phyloP scores from a whole-genome alignment of 1,284 basidiomycete genomes.

The Cystobasidium sp. region DNA sequence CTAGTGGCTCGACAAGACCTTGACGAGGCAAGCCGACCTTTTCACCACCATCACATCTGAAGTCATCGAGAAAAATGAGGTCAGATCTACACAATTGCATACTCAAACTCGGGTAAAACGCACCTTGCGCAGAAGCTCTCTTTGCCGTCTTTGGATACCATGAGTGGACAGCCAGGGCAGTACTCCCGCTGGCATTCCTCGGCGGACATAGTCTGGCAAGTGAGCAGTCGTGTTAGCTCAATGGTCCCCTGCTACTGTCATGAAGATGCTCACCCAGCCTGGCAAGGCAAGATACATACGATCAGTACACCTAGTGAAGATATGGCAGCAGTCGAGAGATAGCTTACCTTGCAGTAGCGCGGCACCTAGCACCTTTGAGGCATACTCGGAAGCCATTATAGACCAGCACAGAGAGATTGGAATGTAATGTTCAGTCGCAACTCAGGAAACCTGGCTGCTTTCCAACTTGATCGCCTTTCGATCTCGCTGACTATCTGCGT shows the following conservation, averaged over 20 bases:
- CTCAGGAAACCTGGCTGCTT: too few species aligned
- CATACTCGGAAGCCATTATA: slow-evolving; percentile 39
- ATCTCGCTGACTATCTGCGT: too few species aligned
- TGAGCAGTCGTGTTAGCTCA: background rate
- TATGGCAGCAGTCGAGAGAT: background rate
- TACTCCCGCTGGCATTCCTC: slow-evolving; percentile 38
- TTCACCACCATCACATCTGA: slow-evolving; percentile 42
- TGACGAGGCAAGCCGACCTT: slow-evolving; percentile 39
- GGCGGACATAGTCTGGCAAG: slow-evolving; percentile 41
- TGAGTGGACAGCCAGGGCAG: slow-evolving; percentile 45
- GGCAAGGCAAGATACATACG: background rate
- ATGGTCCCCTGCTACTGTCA: background rate
- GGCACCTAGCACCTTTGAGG: slow-evolving; percentile 41
- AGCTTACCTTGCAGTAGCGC: slow-evolving; percentile 44
- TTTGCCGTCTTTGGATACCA: slow-evolving; percentile 41
- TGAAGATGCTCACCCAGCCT: slow-evolving; percentile 43
- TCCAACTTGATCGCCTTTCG: too few species aligned
- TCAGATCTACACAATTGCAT: background rate
- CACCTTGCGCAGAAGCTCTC: slow-evolving; percentile 45
- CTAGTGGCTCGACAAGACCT: slow-evolving; percentile 37
- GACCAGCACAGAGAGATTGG: background rate
- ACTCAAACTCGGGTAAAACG: background rate
- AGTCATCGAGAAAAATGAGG: background rate
- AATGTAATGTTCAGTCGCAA: background rate
- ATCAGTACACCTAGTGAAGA: background rate